Evolutionary conservation across 192 early-diverging fungal species (phyloP), one percentile per base, ranked within the genome.

Genomic region (Podila epigama): DNA sequence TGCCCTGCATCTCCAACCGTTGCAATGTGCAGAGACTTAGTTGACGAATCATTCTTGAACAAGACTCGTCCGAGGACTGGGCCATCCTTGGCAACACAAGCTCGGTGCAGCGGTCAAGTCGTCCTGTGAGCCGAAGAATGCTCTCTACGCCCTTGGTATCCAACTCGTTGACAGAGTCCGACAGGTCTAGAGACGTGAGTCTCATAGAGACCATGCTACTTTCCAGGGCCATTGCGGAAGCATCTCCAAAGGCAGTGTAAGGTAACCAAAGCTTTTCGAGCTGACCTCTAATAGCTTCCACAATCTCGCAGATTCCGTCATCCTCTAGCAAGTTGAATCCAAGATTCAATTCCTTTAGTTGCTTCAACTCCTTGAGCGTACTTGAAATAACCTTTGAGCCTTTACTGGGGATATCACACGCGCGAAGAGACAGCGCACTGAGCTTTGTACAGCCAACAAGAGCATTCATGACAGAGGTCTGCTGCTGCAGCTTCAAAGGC

Each of bases 181-280:
- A 77, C 48, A 77, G 36, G 36, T 77, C 60, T 22, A 77, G 25
- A 13, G n/a, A 41, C 50, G 15, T 58, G 15, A 77, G 55, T 37
- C 18, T 25, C 9, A 63, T 48, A 5, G 57, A 57, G 25, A 58
- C 34, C 8, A 51, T 42, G 44, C 57, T 53, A 32, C 66, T 44
- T 13, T 77, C 72, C 33, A 77, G 27, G 16, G 66, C 72, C 54
- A 63, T 51, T 6, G 72, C 72, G 4, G 72, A 52, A 5, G 68
- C 72, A n/a, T 77, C 56, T 12, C 72, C 66, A 32, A 77, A 77
- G 0, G 60, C 65, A 7, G 72, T 53, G 36, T 58, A 37, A 10
- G 52, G 40, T 12, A 77, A 48, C 8, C 28, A 58, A 12, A 77
- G 66, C 27, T 51, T 77, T 25, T 58, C 60, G 1, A 77, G 32